These are phyloP conservation scores for Suillus plorans DNA, from an alignment of 768 basidiomycete species.

Conservation along the genomic window DNA sequence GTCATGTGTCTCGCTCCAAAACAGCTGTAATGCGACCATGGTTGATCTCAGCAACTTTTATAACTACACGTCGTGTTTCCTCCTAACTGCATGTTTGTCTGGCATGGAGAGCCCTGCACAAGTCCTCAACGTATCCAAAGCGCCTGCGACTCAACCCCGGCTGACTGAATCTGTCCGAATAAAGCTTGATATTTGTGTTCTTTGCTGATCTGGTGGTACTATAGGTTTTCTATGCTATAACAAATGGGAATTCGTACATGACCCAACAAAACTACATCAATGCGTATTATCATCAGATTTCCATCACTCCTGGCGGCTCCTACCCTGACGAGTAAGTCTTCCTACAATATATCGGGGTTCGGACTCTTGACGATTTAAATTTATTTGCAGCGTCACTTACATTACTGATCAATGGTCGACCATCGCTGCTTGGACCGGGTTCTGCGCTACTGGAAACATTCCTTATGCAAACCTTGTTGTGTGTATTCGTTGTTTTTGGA, in stretches of 20 bases:
- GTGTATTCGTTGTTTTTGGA: background rate
- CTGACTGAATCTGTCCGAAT: slow-evolving; percentile 16
- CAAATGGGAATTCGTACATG: slow-evolving; percentile 21
- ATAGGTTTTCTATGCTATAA: slow-evolving; percentile 20
- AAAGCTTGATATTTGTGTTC: background rate
- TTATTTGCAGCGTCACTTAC: slow-evolving; percentile 7
- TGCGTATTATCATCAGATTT: slow-evolving; percentile 20
- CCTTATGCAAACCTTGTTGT: slow-evolving; percentile 23
- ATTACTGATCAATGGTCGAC: slow-evolving; percentile 14
- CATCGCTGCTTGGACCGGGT: slow-evolving; percentile 24
- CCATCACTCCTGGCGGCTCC: slow-evolving; percentile 16
- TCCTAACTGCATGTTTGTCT: slow-evolving; percentile 17
- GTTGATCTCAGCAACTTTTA: slow-evolving; percentile 21
- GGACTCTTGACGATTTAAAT: background rate
- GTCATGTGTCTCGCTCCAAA: slow-evolving; percentile 17
- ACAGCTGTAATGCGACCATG: slow-evolving; percentile 19
- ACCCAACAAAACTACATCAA: slow-evolving; percentile 23
- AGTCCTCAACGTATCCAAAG: slow-evolving; percentile 9
- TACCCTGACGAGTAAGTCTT: slow-evolving; percentile 19
- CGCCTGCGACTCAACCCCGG: slow-evolving; percentile 18
- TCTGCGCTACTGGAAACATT: slow-evolving; percentile 20
- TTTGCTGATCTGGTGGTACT: background rate
- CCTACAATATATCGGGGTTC: background rate
- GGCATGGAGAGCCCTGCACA: slow-evolving; percentile 5
- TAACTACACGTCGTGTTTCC: slow-evolving; percentile 18